A percentile compares a stretch with the other conserved stretches of the same genome.
Evolutionary conservation across 2,329 filamentous ascomycete genomes (phyloP).

Genomic region (Pseudogymnoascus sp.): DNA sequence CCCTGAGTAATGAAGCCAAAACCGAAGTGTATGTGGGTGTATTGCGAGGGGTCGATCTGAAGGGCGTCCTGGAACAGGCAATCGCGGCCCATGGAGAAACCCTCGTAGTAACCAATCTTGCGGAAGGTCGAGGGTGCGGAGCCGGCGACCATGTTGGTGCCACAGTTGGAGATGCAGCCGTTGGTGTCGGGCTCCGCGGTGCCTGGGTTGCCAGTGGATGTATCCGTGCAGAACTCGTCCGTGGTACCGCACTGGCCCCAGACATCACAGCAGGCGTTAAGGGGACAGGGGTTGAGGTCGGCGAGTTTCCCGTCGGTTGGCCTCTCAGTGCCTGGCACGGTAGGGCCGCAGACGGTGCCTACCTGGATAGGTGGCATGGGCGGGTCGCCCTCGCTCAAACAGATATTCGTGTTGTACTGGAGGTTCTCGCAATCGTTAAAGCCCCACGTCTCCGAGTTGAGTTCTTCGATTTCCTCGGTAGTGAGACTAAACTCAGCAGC

Average conservation of each 20-base stretch:
- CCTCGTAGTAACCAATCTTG: slow-evolving; percentile 30
- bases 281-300: neutral
- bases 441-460: neutral
- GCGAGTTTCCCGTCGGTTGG: neutral
- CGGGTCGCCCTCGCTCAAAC: neutral
- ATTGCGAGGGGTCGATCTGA: slow-evolving; percentile 9
- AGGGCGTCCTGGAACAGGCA: slow-evolving; percentile 26
- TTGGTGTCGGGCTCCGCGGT: slow-evolving; percentile 27
- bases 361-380: neutral
- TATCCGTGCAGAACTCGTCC: slow-evolving; percentile 28
- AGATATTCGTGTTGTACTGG: neutral
- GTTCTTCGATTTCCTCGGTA: neutral
- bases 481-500: neutral
- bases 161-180: slow-evolving; percentile 36
- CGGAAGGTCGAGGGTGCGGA: slow-evolving; percentile 16
- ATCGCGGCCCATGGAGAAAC: slow-evolving; percentile 22
- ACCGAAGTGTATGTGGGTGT: slow-evolving; percentile 29
- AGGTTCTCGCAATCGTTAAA: neutral
- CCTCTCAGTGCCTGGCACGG: neutral
- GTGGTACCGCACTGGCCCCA: slow-evolving; percentile 34
- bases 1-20: too few relatives aligned
- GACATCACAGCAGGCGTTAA: slow-evolving; percentile 28
- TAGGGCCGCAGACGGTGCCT: neutral
- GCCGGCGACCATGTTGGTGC: slow-evolving; percentile 26
- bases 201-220: slow-evolving; percentile 27